These are phyloP conservation scores for Beverwykella pulmonaria DNA, from an alignment of 495 filamentous ascomycete species.

Conservation along the genomic window DNA sequence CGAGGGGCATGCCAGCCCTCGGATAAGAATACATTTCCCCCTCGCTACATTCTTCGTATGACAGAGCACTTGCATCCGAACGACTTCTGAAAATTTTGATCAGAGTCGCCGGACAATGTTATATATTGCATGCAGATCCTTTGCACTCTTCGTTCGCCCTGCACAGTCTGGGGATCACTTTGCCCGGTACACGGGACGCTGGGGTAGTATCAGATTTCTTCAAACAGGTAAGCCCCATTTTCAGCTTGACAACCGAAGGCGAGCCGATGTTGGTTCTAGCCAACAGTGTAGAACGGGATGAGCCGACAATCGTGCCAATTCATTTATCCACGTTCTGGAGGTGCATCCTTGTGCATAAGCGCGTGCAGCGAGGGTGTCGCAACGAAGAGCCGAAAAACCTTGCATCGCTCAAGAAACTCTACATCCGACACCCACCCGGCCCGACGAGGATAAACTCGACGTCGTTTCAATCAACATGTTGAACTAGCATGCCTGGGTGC, in stretches of 20 bases:
- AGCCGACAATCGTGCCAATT: constrained; percentile 4
- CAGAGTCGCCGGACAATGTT: background rate
- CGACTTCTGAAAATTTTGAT: background rate
- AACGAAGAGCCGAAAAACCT: constrained; percentile 26
- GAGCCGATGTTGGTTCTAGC: background rate
- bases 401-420: background rate
- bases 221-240: background rate
- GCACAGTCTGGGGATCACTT: background rate
- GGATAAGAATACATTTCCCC: background rate
- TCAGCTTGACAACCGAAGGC: background rate
- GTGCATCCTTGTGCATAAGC: constrained; percentile 15
- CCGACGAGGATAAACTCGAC: constrained; percentile 25
- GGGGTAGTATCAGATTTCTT: constrained; percentile 8
- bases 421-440: constrained; percentile 8
- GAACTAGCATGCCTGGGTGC: background rate
- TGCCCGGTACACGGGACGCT: constrained; percentile 27
- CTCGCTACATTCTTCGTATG: background rate
- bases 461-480: constrained; percentile 4
- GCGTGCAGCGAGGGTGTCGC: constrained; percentile 9
- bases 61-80: background rate
- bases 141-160: background rate
- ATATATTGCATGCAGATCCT: background rate
- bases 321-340: constrained; percentile 27
- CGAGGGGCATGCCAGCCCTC: background rate
- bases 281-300: background rate